These are phyloP conservation scores for Xanthoparmelia taractica DNA, from an alignment of 495 filamentous ascomycete species.

Conservation along the genomic window DNA sequence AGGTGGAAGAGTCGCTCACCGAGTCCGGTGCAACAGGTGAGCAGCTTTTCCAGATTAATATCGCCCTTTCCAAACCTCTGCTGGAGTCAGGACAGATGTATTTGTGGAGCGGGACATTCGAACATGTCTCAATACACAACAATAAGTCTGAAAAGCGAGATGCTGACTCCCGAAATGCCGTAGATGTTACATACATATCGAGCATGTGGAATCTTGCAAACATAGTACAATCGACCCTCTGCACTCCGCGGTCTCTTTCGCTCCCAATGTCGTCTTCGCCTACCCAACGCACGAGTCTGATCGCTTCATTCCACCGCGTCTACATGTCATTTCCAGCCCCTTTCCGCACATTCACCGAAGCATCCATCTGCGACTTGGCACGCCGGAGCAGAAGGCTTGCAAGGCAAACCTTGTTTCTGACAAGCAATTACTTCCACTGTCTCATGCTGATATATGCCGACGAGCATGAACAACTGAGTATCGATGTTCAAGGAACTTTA, in stretches of 20 bases:
- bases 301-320: conserved; percentile 53
- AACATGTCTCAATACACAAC: background rate
- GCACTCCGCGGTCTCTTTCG: conserved; percentile 56
- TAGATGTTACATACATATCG: conserved; percentile 57
- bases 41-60: background rate
- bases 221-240: conserved; percentile 61
- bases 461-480: conserved; percentile 50
- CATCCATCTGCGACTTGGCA: conserved; percentile 42
- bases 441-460: conserved; percentile 60
- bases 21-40: conserved; percentile 39
- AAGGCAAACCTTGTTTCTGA: conserved; percentile 60
- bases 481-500: conserved; percentile 57
- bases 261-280: conserved; percentile 53
- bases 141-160: background rate
- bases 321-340: conserved; percentile 55
- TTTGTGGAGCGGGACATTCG: background rate
- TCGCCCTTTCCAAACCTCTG: background rate
- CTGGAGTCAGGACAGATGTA: background rate
- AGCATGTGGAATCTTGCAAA: conserved; percentile 67
- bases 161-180: background rate
- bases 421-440: conserved; percentile 66
- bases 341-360: conserved; percentile 54
- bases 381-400: conserved; percentile 49
- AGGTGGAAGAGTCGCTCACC: conserved; percentile 41
- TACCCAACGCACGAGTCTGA: conserved; percentile 51